Evolutionary conservation across 108 stramenopile species (phyloP), one percentile per base, ranked within the genome.

Genomic region (Tribonema minus): DNA sequence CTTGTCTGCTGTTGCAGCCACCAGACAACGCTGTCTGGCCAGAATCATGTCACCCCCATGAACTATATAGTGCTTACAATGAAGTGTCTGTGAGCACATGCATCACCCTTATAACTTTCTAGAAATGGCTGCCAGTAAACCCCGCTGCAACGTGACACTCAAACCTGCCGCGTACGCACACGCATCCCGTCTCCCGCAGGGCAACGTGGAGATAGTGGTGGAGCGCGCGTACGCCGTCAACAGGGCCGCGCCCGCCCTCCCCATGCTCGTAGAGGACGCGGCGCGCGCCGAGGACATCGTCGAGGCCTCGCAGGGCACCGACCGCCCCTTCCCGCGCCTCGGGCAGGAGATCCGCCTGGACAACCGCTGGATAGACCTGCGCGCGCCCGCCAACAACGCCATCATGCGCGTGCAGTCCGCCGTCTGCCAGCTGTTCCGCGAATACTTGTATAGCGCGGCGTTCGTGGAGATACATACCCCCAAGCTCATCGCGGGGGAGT

Each of bases 381-480:
- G 96, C 27, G 93, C 90, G 3, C 96, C 96, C 0, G 96, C 96
- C 37, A 95, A 95, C 85, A 95, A 94, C 81, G 94, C 94, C 29
- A 95, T 95, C 71, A 92, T 97, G 90, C 72, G 93, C 26, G 73
- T 97, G 64, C 93, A 93, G 69, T 90, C 90, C 5, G 93, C 91
- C 36, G 88, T 96, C 36, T 94, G 95, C 73, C 93, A 80, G 70
- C 70, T 80, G n/a, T 80, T 71, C 40, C 38, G 96, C 23, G 94
- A 95, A 73, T 88, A 92, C 1, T 80, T 97, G n/a, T 95, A 94
- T 65, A 80, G 89, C 5, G 89, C 94, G 81, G 91, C 89, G 0
- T 97, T 97, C 82, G 76, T 89, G 36, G 96, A 97, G 86, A 97
- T 97, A 28, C 93, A 93, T 67, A 93, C 94, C 2, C 96, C 96